phyloP scores from a whole-genome alignment of 2,329 filamentous ascomycete genomes.

The Pseudogymnoascus sp. region DNA sequence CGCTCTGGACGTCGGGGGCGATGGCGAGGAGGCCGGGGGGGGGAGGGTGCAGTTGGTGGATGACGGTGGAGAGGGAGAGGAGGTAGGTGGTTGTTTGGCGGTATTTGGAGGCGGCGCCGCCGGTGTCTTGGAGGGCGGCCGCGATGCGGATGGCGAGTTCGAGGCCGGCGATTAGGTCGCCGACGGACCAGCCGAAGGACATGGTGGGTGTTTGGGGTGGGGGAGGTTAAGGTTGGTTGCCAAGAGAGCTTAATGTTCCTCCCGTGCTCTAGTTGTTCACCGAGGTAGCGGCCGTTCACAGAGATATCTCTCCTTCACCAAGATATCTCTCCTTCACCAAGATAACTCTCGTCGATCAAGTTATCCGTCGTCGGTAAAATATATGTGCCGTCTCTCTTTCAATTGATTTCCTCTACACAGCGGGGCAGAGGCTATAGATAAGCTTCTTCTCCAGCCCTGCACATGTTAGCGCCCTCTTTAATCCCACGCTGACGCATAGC shows the following conservation, averaged over 20 bases:
- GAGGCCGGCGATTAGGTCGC: neutral
- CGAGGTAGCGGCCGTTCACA: neutral
- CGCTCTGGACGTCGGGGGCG: neutral
- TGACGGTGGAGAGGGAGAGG: slow-evolving; percentile 1
- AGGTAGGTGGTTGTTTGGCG: neutral
- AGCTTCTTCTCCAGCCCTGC: neutral
- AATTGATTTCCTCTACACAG: neutral
- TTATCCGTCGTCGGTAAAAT: too few species aligned
- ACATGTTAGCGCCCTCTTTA: neutral
- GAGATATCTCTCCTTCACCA: neutral
- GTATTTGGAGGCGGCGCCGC: neutral
- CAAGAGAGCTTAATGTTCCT: neutral
- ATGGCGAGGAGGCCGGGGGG: neutral
- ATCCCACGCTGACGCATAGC: neutral
- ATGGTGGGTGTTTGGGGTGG: neutral
- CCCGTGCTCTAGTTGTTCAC: neutral
- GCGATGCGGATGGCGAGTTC: neutral
- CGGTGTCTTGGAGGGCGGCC: neutral
- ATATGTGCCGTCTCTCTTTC: neutral
- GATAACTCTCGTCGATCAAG: too few species aligned
- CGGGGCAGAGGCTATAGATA: neutral
- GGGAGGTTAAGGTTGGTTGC: neutral
- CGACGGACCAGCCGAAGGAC: neutral
- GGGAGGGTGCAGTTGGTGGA: neutral
- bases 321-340: neutral